phyloP scores from a whole-genome alignment of 305 asterid genomes.

The Fraxinus latifolia region DNA sequence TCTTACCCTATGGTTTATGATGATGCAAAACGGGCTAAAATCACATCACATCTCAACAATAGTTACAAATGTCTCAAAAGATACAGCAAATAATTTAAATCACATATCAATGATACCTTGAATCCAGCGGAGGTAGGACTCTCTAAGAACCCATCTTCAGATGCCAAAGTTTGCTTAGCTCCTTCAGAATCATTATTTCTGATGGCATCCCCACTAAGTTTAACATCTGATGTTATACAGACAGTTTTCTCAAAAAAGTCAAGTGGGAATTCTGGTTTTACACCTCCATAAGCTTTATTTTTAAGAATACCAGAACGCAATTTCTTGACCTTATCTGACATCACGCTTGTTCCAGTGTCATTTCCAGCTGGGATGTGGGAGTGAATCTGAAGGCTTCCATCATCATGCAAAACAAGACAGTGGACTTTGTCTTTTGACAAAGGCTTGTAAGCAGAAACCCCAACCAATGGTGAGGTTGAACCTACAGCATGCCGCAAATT shows the following conservation, averaged over 20 bases:
- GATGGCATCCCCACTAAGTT: constrained; percentile 83
- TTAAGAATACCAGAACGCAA: constrained; percentile 83
- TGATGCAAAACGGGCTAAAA: neutral
- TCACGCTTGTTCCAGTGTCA: constrained; percentile 57
- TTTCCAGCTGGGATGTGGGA: constrained; percentile 78
- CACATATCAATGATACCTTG: constrained; percentile 54
- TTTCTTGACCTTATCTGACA: constrained; percentile 85
- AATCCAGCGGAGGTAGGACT: constrained; percentile 85
- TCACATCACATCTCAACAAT: neutral
- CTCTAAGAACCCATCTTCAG: constrained; percentile 97
- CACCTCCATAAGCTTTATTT: constrained; percentile 87
- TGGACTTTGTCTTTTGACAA: constrained; percentile 95
- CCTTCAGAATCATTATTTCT: constrained; percentile 95
- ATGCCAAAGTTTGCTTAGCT: constrained; percentile 85
- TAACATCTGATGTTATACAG: constrained; percentile 88
- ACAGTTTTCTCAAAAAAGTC: constrained; percentile 93
- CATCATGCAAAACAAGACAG: constrained; percentile 93
- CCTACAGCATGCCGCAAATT: constrained; percentile 78
- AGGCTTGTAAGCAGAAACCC: constrained; percentile 92
- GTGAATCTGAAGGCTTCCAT: constrained; percentile 98
- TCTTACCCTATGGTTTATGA: neutral
- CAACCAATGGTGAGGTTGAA: constrained; percentile 87
- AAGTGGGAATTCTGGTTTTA: constrained; percentile 90
- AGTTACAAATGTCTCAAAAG: neutral
- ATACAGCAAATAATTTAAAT: constrained; percentile 12